Evolutionary conservation across 2,329 filamentous ascomycete genomes (phyloP).

Genomic region (Blastomyces emzantsi): DNA sequence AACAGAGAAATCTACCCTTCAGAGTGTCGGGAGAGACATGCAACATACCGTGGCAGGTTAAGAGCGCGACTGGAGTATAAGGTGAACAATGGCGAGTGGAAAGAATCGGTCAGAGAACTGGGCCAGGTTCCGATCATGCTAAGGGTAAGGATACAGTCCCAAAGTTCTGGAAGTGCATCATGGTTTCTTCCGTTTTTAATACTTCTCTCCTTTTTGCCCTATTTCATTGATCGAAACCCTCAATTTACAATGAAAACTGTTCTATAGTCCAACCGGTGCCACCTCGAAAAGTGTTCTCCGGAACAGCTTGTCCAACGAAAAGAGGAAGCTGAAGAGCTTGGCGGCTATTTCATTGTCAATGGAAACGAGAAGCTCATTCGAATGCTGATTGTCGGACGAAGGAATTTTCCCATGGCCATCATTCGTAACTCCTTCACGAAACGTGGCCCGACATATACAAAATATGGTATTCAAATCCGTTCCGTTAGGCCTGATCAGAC

Average conservation of each 20-base stretch:
- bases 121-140: conserved; percentile 91
- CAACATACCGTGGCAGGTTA: conserved; percentile 80
- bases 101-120: conserved; percentile 73
- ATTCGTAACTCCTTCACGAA: conserved; percentile 81
- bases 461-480: conserved; percentile 82
- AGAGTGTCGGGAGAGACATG: conserved; percentile 90
- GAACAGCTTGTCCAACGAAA: conserved; percentile 74
- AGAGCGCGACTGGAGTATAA: conserved; percentile 74
- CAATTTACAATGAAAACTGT: conserved; percentile 5
- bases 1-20: conserved; percentile 82
- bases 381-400: conserved; percentile 76
- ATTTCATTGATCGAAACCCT: neutral
- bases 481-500: conserved; percentile 95
- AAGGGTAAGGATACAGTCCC: conserved; percentile 49
- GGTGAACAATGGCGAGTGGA: conserved; percentile 77
- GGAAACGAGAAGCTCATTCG: conserved; percentile 96
- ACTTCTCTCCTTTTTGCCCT: neutral
- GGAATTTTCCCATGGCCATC: conserved; percentile 95
- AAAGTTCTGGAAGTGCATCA: neutral
- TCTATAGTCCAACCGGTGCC: conserved; percentile 76
- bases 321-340: conserved; percentile 92
- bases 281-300: conserved; percentile 78
- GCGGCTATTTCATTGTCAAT: conserved; percentile 96
- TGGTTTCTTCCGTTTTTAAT: conserved; percentile 14
- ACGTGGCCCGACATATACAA: conserved; percentile 78